Evolutionary conservation across 331 rosid species (phyloP), one percentile per base, ranked within the genome.

Genomic region (Malus hybrid): DNA sequence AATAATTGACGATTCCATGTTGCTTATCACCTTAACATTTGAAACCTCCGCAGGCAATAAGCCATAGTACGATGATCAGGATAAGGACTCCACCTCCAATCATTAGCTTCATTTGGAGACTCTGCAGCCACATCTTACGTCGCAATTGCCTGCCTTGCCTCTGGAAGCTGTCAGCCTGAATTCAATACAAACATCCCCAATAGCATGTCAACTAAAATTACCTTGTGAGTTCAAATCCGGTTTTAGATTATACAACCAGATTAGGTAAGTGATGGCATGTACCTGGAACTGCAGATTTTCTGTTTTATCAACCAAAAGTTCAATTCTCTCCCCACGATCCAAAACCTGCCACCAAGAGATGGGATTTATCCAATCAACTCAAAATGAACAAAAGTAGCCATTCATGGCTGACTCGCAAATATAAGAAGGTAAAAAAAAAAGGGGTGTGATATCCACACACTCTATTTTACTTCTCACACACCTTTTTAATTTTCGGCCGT

Each of bases 301-400:
- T 14, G 98, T 86, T 84, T 94, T 93, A 83, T 93, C 98, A 44
- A 93, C 98, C 81, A 93, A 81, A 78, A 93, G 95, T 80, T 93
- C 98, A 67, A 94, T 94, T 83, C 85, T 90, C 90, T 94, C 98
- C 16, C 98, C 98, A 75, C 98, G 98, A 79, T 94, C 98, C 94
- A 94, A 85, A 82, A 91, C 98, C 98, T 94, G 75, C 84, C 83
- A 78, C 63, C 44, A n/a, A 29, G 39, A 60, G 44, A 15, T 29
- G 44, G 57, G 73, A 62, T 52, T 60, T 12, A 66, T 20, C 28
- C 12, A 29, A 73, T 29, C 69, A 39, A 29, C 42, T 31, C 5
- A 8, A 5, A 31, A 52, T 65, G 12, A 20, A 73, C 65, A 36
- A 33, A 11, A 19, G 56, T 24, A n/a, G 18, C 5, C 50, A 11